These are phyloP conservation scores for Fusarium solani-melongenae DNA, from an alignment of 2,329 filamentous ascomycete species.

Conservation along the genomic window DNA sequence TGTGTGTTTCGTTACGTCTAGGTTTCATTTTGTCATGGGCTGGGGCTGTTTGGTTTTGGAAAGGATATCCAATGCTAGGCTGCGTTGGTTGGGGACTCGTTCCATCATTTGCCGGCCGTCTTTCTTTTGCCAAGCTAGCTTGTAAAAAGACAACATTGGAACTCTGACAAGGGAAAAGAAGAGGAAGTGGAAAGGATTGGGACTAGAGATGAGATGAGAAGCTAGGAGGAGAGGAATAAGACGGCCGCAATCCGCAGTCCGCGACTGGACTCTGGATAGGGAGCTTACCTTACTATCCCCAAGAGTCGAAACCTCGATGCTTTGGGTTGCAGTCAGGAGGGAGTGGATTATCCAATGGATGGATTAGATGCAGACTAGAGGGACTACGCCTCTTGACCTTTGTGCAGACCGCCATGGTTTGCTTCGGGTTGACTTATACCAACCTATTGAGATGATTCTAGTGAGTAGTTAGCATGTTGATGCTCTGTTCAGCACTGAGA, in stretches of 20 bases:
- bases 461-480: background rate
- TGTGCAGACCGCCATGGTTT: background rate
- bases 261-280: background rate
- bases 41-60: background rate
- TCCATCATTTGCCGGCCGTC: background rate
- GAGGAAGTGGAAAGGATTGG: background rate
- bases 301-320: background rate
- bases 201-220: background rate
- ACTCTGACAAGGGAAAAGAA: background rate
- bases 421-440: background rate
- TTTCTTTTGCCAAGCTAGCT: background rate
- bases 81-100: background rate
- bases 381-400: background rate
- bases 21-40: background rate
- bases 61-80: background rate
- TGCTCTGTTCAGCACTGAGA: background rate
- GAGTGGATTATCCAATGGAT: background rate
- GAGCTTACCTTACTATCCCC: background rate
- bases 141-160: background rate
- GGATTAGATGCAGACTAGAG: background rate
- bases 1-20: constrained; percentile 8
- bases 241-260: constrained; percentile 16
- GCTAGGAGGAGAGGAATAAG: background rate
- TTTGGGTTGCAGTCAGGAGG: background rate
- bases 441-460: background rate